Evolutionary conservation across 169 alveolate genomes (phyloP).

Genomic region (Plasmodium gallinaceum): DNA sequence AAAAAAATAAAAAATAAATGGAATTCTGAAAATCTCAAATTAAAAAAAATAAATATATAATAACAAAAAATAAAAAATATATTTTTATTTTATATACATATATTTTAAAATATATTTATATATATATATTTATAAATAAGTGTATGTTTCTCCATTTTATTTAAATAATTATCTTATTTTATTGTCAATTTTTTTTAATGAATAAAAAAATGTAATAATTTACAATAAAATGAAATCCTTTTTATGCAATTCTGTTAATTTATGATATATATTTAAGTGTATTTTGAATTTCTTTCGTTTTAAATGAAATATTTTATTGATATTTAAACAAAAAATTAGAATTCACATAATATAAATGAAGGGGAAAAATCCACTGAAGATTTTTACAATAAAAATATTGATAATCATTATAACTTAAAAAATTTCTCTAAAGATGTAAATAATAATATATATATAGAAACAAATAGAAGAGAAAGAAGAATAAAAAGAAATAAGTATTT

Average conservation of each 20-base stretch:
- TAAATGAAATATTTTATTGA: conserved; percentile 16
- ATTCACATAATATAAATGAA: conserved; percentile 18
- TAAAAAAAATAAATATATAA: conserved; percentile 16
- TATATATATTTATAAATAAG: not conserved
- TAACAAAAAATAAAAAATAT: not conserved
- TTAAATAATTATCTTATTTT: not conserved
- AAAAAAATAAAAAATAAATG: conserved; percentile 3
- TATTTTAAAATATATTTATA: not conserved
- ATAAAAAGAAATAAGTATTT: conserved; percentile 67
- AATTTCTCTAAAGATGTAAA: conserved; percentile 60
- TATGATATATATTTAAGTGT: conserved; percentile 15
- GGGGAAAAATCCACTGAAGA: conserved; percentile 58
- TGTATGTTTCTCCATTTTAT: not conserved
- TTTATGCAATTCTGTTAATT: conserved; percentile 1
- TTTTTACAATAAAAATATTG: conserved; percentile 34
- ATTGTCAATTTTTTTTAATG: not conserved
- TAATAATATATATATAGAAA: conserved; percentile 58
- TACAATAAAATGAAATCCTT: too few species aligned
- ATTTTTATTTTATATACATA: conserved; percentile 10
- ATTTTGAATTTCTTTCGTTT: conserved; percentile 25
- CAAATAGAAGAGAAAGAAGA: conserved; percentile 69
- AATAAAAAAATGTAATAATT: not conserved
- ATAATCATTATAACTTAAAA: conserved; percentile 13
- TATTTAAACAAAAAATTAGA: conserved; percentile 40
- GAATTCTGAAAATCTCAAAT: not conserved